Base-by-base conservation (phyloP, 495 filamentous ascomycete genomes). In the Xylaria palmicola region DNA sequence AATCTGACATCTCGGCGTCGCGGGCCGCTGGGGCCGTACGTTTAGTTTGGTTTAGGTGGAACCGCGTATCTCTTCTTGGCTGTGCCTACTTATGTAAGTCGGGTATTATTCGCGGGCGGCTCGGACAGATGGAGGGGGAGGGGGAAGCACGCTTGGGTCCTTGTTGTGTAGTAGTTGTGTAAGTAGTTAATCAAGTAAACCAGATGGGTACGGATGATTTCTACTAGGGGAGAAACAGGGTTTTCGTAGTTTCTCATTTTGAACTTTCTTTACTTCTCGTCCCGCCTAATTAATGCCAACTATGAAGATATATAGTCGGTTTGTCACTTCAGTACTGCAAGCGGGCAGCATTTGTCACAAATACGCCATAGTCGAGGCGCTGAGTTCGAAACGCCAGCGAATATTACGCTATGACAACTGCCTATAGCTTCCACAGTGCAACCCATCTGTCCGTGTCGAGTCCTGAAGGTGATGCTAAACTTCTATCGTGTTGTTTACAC, bases 261-360 rank as follows among this genome's bases (percentile, higher is more conserved):
- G 15, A 30, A 17, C 47, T 32, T 17, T 53, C 50, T 22, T 37
- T 44, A 30, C 19, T 24, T 9, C 9, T 67, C 65, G 10, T 60
- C 22, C 41, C 30, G 43, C 37, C 59, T 66, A 24, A 8, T 50
- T 20, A 17, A n/a, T n/a, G n/a, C n/a, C 26, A 12, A 32, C 4
- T 49, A 12, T 30, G 47, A 29, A 19, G 47, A 34, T 34, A 34
- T 34, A 6, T 10, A 6, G 32, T 34, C 32, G 10, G 32, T 34
- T 34, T 34, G 10, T 5, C 32, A 10, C n/a, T n/a, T n/a, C n/a
- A n/a, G n/a, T n/a, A n/a, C n/a, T n/a, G n/a, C n/a, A n/a, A n/a
- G n/a, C n/a, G n/a, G n/a, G 9, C 8, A 12, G n/a, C 20, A 6
- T 34, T 30, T 50, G n/a, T 22, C 8, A 22, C 17, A 3, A 30